phyloP scores from a whole-genome alignment of 768 basidiomycete genomes.

The Serendipita indica region DNA sequence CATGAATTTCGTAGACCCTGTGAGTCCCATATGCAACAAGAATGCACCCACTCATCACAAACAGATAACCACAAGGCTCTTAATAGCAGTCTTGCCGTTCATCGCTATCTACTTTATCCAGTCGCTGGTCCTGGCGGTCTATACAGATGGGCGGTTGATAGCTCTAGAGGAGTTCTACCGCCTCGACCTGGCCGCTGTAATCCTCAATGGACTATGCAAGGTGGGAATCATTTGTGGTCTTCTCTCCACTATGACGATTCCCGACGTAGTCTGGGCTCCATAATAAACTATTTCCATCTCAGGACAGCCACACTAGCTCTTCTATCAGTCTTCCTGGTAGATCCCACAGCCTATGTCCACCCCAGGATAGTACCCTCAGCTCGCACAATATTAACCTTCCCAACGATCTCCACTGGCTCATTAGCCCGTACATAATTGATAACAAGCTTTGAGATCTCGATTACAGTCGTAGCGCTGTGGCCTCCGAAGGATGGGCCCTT shows the following conservation, averaged over 20 bases:
- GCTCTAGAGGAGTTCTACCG: too few species aligned
- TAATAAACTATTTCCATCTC: not conserved
- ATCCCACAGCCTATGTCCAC: not conserved
- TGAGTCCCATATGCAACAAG: not conserved
- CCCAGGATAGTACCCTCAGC: not conserved
- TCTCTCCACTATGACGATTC: not conserved
- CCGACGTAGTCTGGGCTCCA: not conserved
- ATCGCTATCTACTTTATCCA: not conserved
- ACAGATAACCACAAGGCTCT: not conserved
- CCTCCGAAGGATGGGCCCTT: too few species aligned
- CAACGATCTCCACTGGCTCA: too few species aligned
- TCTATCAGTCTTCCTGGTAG: not conserved
- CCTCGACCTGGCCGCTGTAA: not conserved
- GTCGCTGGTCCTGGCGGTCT: not conserved
- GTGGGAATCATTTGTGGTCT: not conserved
- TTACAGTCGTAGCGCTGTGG: too few species aligned
- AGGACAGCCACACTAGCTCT: not conserved
- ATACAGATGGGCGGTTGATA: too few species aligned
- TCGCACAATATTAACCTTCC: too few species aligned
- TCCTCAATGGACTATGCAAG: not conserved
- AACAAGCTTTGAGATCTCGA: too few species aligned
- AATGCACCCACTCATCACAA: not conserved
- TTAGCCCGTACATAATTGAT: too few species aligned
- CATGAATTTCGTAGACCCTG: not conserved
- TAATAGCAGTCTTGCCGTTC: not conserved